phyloP scores from a whole-genome alignment of 2,329 filamentous ascomycete genomes.

The Microdochium nivale region DNA sequence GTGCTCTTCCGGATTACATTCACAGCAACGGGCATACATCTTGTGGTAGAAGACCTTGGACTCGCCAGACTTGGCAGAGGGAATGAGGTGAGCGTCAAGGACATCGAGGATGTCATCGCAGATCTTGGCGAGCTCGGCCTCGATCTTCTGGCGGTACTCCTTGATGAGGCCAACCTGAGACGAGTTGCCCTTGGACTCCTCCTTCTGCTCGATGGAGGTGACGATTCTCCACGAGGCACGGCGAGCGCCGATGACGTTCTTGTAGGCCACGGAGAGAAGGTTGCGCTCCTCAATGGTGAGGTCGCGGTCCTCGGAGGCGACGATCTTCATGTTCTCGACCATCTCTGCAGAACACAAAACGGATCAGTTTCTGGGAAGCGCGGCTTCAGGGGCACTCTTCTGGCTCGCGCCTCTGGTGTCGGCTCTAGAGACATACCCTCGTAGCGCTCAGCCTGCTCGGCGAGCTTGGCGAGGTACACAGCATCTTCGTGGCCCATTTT shows the following conservation, averaged over 20 bases:
- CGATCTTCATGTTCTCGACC: conserved; percentile 99
- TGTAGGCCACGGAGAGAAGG: conserved; percentile 95
- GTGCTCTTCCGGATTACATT: conserved; percentile 1
- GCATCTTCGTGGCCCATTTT: conserved; percentile 99
- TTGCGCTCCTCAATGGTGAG: conserved; percentile 93
- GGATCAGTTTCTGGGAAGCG: conserved; percentile 1
- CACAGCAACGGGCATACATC: conserved; percentile 60
- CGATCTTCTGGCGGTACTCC: conserved; percentile 97
- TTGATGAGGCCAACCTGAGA: conserved; percentile 92
- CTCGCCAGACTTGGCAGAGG: conserved; percentile 92
- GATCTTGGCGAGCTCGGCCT: conserved; percentile 93
- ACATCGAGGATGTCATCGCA: conserved; percentile 97
- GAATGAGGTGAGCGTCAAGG: conserved; percentile 85
- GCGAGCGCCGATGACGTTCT: conserved; percentile 95
- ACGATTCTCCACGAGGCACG: conserved; percentile 98
- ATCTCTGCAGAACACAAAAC: conserved; percentile 58
- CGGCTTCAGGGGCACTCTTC: conserved; percentile 5
- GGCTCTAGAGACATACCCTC: conserved; percentile 61
- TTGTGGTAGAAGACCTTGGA: conserved; percentile 99
- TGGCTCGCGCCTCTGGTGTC: conserved; percentile 1
- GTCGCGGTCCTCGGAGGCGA: conserved; percentile 79
- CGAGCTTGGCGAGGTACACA: conserved; percentile 99
- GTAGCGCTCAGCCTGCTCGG: conserved; percentile 99
- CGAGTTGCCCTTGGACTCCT: conserved; percentile 96
- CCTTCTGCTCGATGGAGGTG: conserved; percentile 98